Evolutionary conservation across 2,329 filamentous ascomycete species (phyloP).

Genomic region (Pyricularia pennisetigena): DNA sequence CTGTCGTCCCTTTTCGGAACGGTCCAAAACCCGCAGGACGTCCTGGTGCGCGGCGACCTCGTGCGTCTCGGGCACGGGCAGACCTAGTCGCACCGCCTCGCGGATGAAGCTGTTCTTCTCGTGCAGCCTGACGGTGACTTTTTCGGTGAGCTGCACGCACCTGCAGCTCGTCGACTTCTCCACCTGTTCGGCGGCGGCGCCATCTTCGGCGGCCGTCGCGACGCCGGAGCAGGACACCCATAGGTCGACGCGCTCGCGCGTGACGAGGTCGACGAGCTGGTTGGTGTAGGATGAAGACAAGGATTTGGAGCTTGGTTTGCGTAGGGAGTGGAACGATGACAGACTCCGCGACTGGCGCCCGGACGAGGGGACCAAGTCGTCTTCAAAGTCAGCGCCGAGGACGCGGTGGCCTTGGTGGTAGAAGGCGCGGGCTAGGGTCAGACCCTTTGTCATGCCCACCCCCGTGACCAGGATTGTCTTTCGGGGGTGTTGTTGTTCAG

Average conservation of each 20-base stretch:
- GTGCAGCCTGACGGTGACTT: constrained; percentile 33
- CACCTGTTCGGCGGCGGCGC: constrained; percentile 49
- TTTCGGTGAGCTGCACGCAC: not conserved
- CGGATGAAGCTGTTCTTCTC: constrained; percentile 57
- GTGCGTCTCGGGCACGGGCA: constrained; percentile 42
- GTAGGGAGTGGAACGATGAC: not conserved
- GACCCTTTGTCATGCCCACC: constrained; percentile 61
- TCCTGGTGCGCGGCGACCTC: constrained; percentile 27
- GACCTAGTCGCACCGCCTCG: constrained; percentile 40
- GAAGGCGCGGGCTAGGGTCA: constrained; percentile 56
- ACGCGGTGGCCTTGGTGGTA: constrained; percentile 57
- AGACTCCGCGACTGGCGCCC: not conserved
- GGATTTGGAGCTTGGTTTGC: not conserved
- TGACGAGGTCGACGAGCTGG: constrained; percentile 46
- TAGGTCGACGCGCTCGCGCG: constrained; percentile 51
- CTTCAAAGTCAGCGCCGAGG: constrained; percentile 45
- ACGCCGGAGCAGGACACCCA: constrained; percentile 71
- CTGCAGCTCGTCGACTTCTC: constrained; percentile 21
- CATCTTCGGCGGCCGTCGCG: constrained; percentile 55
- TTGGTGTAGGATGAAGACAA: not conserved
- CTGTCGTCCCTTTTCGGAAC: constrained; percentile 16
- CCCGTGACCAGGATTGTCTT: constrained; percentile 60
- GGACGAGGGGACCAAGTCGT: not conserved
- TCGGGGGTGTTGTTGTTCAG: not conserved
- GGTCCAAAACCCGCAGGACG: not conserved